Conservation (phyloP, 2,329 filamentous ascomycete species). For the Epichloe gansuensis region DNA sequence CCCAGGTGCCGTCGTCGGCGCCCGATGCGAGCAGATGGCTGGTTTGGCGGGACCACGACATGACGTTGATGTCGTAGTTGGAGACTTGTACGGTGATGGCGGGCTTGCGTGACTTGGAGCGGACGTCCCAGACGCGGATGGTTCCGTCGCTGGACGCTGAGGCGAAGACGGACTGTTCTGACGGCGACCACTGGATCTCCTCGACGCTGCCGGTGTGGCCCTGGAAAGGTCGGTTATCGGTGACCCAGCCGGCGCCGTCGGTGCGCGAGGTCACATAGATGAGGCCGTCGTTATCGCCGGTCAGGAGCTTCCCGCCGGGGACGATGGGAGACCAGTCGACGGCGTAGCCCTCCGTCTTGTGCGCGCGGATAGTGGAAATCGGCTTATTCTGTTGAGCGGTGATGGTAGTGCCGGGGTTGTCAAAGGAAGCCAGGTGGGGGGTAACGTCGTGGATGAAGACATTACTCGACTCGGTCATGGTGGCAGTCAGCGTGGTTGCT, state of each 20-base stretch:
- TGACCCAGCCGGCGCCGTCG: slow-evolving; percentile 79
- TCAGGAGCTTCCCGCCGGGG: slow-evolving; percentile 72
- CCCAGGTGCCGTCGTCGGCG: slow-evolving; percentile 88
- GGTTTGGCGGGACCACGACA: slow-evolving; percentile 86
- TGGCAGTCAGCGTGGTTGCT: slow-evolving; percentile 74
- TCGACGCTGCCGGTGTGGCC: slow-evolving; percentile 81
- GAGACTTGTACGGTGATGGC: slow-evolving; percentile 79
- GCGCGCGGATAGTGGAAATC: slow-evolving; percentile 72
- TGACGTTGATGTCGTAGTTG: slow-evolving; percentile 81
- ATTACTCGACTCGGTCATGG: slow-evolving; percentile 82
- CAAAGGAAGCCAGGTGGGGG: slow-evolving; percentile 82
- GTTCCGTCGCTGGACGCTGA: slow-evolving; percentile 90
- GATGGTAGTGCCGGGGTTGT: slow-evolving; percentile 71
- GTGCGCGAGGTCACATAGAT: slow-evolving; percentile 83
- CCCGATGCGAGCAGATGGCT: slow-evolving; percentile 83
- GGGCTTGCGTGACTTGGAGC: slow-evolving; percentile 79
- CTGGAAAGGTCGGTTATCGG: slow-evolving; percentile 69
- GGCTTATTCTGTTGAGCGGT: slow-evolving; percentile 79
- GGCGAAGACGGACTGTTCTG: slow-evolving; percentile 84
- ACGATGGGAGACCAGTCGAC: slow-evolving; percentile 84
- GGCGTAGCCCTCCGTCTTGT: slow-evolving; percentile 89
- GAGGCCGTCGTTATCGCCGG: slow-evolving; percentile 78
- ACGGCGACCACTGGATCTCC: slow-evolving; percentile 93
- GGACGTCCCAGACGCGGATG: slow-evolving; percentile 89
- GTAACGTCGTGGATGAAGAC: slow-evolving; percentile 92